Conservation (phyloP, 768 basidiomycete species). For the Pleurotus giganteus region DNA sequence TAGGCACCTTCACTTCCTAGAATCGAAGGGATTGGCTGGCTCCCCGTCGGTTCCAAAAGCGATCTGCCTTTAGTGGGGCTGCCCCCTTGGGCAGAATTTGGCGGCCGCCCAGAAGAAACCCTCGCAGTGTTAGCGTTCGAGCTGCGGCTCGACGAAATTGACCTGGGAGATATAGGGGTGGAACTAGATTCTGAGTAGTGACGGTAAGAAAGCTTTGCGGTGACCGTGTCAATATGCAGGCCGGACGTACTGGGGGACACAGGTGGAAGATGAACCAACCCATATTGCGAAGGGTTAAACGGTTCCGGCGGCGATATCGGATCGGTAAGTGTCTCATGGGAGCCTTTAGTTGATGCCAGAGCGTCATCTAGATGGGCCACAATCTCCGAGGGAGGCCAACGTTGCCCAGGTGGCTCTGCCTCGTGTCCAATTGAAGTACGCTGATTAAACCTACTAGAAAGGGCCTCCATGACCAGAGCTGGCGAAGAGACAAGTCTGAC, state of each 20-base stretch:
- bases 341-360: neutral
- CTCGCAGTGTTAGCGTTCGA: too few relatives aligned
- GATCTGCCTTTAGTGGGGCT: too few relatives aligned
- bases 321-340: neutral
- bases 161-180: too few relatives aligned
- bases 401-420: neutral
- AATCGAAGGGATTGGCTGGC: too few relatives aligned
- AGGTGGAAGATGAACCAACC: slow-evolving; percentile 41
- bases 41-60: too few relatives aligned
- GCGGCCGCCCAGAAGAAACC: too few relatives aligned
- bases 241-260: slow-evolving; percentile 17
- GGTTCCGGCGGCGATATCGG: slow-evolving; percentile 13
- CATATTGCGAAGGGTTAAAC: slow-evolving; percentile 39
- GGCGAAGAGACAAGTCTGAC: neutral
- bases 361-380: neutral
- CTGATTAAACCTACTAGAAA: neutral
- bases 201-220: too few relatives aligned
- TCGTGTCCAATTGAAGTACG: neutral
- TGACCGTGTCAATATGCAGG: too few relatives aligned
- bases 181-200: too few relatives aligned
- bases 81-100: too few relatives aligned
- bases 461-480: neutral
- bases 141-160: too few relatives aligned
- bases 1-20: too few relatives aligned
- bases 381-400: neutral